Conservation (phyloP, 1,284 basidiomycete genomes). For the Phylloboletellus chloephorus region DNA sequence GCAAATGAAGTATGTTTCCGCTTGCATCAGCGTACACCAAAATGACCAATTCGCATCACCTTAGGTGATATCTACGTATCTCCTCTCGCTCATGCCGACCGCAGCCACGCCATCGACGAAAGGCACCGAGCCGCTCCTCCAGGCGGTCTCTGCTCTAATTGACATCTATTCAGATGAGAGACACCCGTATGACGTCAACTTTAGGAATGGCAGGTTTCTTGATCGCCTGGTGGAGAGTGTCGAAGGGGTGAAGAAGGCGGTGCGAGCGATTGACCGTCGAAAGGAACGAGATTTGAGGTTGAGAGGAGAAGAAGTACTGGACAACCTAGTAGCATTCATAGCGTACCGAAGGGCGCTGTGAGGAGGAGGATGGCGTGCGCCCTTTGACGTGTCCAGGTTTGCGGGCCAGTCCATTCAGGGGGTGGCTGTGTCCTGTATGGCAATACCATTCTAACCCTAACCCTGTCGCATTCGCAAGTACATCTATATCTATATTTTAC, state of each 20-base stretch:
- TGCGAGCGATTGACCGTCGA: conserved; percentile 53
- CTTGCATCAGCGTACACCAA: conserved; percentile 8
- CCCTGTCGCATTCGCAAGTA: conserved; percentile 4
- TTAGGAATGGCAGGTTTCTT: conserved; percentile 57
- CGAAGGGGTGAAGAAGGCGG: conserved; percentile 53
- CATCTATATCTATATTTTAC: neutral
- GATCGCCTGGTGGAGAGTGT: conserved; percentile 48
- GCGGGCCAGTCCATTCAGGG: no score
- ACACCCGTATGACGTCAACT: conserved; percentile 77
- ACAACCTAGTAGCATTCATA: conserved; percentile 87
- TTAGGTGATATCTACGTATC: conserved; percentile 63
- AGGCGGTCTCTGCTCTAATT: conserved; percentile 81
- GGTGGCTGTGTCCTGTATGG: conserved; percentile 41
- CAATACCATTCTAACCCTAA: conserved; percentile 14
- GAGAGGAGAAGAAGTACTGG: conserved; percentile 68
- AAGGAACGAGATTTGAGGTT: conserved; percentile 52
- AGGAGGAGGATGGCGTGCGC: no score
- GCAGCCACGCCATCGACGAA: conserved; percentile 34
- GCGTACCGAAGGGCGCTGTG: conserved; percentile 68
- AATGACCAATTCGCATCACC: conserved; percentile 12
- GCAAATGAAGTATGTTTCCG: conserved; percentile 56
- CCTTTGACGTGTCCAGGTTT: no score
- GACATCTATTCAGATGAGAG: conserved; percentile 95
- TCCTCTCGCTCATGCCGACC: conserved; percentile 54
- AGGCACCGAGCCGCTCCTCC: conserved; percentile 71